Evolutionary conservation across 2,329 filamentous ascomycete species (phyloP).

Genomic region (Mycocentrospora acerina): DNA sequence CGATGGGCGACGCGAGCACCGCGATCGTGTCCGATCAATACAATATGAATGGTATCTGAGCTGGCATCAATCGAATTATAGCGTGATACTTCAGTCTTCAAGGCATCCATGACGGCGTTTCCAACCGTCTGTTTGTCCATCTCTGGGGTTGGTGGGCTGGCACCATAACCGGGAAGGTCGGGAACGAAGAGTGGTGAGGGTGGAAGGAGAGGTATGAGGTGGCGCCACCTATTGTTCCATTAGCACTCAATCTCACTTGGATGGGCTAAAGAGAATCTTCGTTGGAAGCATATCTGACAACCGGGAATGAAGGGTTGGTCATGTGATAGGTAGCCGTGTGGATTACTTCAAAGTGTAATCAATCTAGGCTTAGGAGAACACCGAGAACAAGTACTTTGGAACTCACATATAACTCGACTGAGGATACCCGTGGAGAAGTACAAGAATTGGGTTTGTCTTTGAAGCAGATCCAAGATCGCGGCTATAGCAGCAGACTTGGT

Average conservation of each 20-base stretch:
- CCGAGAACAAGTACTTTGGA: too few species aligned
- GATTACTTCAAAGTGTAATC: too few species aligned
- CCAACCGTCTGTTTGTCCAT: slow-evolving; percentile 37
- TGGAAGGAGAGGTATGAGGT: slow-evolving; percentile 34
- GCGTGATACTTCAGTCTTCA: slow-evolving; percentile 23
- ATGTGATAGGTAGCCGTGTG: too few species aligned
- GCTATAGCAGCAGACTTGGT: slow-evolving; percentile 30
- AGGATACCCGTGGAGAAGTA: slow-evolving; percentile 38
- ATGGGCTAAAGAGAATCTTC: too few species aligned
- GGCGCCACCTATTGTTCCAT: slow-evolving; percentile 27
- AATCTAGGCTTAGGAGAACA: too few species aligned
- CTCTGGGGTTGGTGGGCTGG: slow-evolving; percentile 22
- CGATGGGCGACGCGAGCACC: slow-evolving; percentile 59
- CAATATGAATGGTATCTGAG: slow-evolving; percentile 15
- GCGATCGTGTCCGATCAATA: slow-evolving; percentile 58
- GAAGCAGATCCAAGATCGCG: slow-evolving; percentile 23
- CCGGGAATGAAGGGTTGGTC: too few species aligned
- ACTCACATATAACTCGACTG: slow-evolving; percentile 32
- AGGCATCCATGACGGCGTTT: slow-evolving; percentile 22
- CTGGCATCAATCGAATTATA: slow-evolving; percentile 12
- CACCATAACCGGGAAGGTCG: slow-evolving; percentile 38
- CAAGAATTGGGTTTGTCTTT: slow-evolving; percentile 31
- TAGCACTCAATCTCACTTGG: background rate
- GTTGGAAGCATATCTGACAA: too few species aligned
- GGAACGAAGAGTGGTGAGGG: slow-evolving; percentile 30